Conservation (phyloP, 345 rosid species). For the Eucalyptus tenuipes region DNA sequence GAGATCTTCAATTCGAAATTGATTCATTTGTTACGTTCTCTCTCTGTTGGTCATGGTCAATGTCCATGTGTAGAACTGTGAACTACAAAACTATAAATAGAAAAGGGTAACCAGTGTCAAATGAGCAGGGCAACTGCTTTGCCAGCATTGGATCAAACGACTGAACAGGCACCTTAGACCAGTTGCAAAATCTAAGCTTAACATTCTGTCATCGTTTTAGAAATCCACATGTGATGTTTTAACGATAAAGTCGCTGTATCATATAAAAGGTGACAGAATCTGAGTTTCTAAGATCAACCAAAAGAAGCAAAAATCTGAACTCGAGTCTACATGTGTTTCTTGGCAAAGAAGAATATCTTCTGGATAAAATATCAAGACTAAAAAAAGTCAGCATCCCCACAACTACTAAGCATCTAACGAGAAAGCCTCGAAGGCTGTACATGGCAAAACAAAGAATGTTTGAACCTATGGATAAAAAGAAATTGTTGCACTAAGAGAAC, state of each 20-base stretch:
- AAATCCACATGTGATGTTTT: not conserved
- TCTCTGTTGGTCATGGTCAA: not conserved
- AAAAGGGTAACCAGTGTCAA: not conserved
- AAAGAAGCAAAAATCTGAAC: not conserved
- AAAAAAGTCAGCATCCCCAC: not conserved
- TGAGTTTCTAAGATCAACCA: not conserved
- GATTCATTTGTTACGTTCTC: not conserved
- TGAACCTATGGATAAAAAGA: not conserved
- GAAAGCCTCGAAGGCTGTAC: not conserved
- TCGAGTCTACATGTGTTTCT: not conserved
- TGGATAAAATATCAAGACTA: not conserved
- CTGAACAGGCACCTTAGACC: not conserved
- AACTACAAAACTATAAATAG: not conserved
- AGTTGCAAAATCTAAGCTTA: not conserved
- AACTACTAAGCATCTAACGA: not conserved
- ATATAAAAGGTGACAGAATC: not conserved
- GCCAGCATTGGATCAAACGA: not conserved
- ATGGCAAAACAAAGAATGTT: not conserved
- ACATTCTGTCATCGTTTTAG: not conserved
- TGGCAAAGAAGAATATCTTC: not conserved
- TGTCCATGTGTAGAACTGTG: not conserved
- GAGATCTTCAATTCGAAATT: slow-evolving; percentile 30
- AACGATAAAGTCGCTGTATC: not conserved
- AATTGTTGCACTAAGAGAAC: not conserved
- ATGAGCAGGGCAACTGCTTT: not conserved